Conservation (phyloP, 2,329 filamentous ascomycete species). For the Fonsecaea pugnacius region DNA sequence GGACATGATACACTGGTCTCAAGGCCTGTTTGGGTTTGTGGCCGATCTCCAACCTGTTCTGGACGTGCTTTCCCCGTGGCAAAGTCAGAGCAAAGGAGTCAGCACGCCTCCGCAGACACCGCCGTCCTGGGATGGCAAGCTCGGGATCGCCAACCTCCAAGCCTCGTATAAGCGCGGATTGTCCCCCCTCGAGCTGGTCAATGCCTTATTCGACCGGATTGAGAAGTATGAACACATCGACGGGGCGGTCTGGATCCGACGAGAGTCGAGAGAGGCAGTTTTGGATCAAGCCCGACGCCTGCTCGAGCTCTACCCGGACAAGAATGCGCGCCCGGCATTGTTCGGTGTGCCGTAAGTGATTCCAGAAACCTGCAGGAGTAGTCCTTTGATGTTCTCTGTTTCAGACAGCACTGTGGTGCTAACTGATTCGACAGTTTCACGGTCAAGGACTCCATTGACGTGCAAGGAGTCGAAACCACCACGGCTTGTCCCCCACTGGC, state of each 20-base stretch:
- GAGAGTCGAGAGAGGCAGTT: slow-evolving; percentile 47
- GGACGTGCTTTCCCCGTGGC: slow-evolving; percentile 32
- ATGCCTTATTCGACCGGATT: slow-evolving; percentile 52
- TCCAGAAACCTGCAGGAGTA: not conserved
- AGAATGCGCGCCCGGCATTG: slow-evolving; percentile 51
- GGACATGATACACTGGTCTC: slow-evolving; percentile 45
- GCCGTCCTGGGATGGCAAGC: slow-evolving; percentile 46
- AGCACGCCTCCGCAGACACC: slow-evolving; percentile 38
- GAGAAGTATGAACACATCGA: slow-evolving; percentile 55
- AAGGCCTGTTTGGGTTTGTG: slow-evolving; percentile 45
- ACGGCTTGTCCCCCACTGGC: slow-evolving; percentile 54
- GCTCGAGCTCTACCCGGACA: slow-evolving; percentile 45
- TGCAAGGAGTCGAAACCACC: slow-evolving; percentile 52
- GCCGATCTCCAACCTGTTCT: slow-evolving; percentile 38
- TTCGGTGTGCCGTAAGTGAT: slow-evolving; percentile 49
- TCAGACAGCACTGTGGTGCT: not conserved
- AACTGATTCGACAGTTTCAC: slow-evolving; percentile 42
- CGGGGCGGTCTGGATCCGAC: slow-evolving; percentile 58
- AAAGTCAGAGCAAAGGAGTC: slow-evolving; percentile 25
- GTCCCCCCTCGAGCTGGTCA: slow-evolving; percentile 28
- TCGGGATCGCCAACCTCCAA: slow-evolving; percentile 52
- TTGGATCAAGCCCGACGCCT: slow-evolving; percentile 50
- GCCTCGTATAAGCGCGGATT: slow-evolving; percentile 47
- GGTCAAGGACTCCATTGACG: slow-evolving; percentile 56
- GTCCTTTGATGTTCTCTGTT: not conserved